Evolutionary conservation across 2,329 filamentous ascomycete genomes (phyloP).

Genomic region (Xylaria sp.): DNA sequence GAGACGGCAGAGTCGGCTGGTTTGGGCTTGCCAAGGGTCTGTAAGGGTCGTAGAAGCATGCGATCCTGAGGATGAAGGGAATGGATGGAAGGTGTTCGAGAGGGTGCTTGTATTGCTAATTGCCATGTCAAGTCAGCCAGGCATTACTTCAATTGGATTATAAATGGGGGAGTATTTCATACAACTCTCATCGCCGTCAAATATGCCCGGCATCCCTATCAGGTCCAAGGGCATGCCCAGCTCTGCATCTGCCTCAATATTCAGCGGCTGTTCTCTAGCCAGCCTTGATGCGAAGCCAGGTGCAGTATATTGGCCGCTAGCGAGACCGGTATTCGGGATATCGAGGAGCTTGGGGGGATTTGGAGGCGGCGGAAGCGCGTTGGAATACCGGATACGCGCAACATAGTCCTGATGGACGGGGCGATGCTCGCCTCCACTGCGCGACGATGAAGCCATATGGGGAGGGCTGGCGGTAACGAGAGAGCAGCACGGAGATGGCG

Average conservation of each 20-base stretch:
- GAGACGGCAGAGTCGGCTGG: conserved; percentile 81
- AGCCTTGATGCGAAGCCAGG: conserved; percentile 90
- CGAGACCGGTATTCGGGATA: conserved; percentile 91
- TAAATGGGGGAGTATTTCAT: conserved; percentile 48
- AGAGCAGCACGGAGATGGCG: conserved; percentile 11
- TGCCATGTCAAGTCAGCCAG: conserved; percentile 40
- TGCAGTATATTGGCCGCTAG: conserved; percentile 87
- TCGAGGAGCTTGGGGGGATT: conserved; percentile 96
- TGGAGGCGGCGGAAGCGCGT: conserved; percentile 92
- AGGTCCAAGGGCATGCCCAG: conserved; percentile 97
- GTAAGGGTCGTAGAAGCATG: conserved; percentile 82
- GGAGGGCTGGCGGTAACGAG: conserved; percentile 13
- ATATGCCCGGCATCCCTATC: conserved; percentile 92
- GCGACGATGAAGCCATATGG: conserved; percentile 57
- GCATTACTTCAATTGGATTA: conserved; percentile 1
- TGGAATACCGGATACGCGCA: conserved; percentile 92
- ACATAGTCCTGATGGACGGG: conserved; percentile 94
- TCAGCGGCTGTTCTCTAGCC: conserved; percentile 89
- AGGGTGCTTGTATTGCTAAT: conserved; percentile 82
- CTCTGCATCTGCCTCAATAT: conserved; percentile 97
- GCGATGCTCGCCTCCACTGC: conserved; percentile 61
- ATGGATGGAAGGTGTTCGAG: conserved; percentile 76
- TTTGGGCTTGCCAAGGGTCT: conserved; percentile 85
- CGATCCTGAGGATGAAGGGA: conserved; percentile 89
- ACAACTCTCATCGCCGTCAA: conserved; percentile 96